Evolutionary conservation across 2,329 filamentous ascomycete species (phyloP), one percentile per base, ranked within the genome.

Genomic region (Aspergillus bombycis): DNA sequence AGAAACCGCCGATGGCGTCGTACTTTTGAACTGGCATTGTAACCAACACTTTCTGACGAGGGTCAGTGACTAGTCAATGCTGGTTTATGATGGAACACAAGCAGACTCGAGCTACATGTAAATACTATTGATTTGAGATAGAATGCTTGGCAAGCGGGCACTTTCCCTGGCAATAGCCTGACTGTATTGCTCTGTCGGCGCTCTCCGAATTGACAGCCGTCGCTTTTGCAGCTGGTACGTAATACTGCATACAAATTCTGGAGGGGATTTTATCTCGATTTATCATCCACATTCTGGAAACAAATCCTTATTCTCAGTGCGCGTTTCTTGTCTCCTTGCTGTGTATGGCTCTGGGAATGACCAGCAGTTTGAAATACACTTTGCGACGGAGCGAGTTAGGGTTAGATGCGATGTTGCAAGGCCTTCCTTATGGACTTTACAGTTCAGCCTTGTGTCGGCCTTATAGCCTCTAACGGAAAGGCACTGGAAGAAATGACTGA

Each of bases 1-100:
- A 60, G 57, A 4, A 23, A 12, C 23, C 46, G 6, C 57, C 57
- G 21, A 60, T 60, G n/a, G 21, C 10, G 34, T 60, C 46, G 28
- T 60, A 60, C 8, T 19, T 41, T 32, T 59, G 57, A 10, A 23
- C 21, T 16, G 43, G 11, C 43, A 46, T 46, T 41, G 19, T 41
- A 2, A 8, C n/a, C 12, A 16, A 10, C 0, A 1, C 2, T 19
- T 10, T 41, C 16, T 10, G 16, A 16, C 8, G 3, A 8, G 16
- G 7, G 19, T 41, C n/a, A n/a, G n/a, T n/a, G n/a, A n/a, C n/a
- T 1, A 41, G 36, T 41, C 36, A 19, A 41, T 41, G 36, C 1
- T 41, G 38, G 16, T 0, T 0, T n/a, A 4, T 10, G 38, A 41
- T 14, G 16, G 1, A 41, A 1, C 5, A 0, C 7, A n/a, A 9